These are phyloP conservation scores for Alternaria viburni DNA, from an alignment of 2,329 filamentous ascomycete genomes.

Conservation along the genomic window DNA sequence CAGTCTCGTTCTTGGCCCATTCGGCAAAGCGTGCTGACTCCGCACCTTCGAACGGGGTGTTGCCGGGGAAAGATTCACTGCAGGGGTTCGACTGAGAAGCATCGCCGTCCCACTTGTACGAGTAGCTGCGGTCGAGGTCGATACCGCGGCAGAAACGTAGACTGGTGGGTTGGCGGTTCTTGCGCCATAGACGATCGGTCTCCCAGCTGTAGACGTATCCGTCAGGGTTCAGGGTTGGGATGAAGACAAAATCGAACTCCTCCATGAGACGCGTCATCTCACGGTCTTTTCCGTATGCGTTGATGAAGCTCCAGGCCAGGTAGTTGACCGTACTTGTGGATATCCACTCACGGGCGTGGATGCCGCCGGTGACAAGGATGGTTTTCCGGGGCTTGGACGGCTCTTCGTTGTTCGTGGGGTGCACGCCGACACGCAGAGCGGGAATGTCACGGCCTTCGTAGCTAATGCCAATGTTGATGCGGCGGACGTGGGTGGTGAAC, in stretches of 20 bases:
- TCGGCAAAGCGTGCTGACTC: constrained; percentile 77
- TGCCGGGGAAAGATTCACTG: constrained; percentile 87
- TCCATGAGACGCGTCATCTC: constrained; percentile 78
- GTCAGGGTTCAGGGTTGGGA: constrained; percentile 90
- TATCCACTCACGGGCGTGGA: constrained; percentile 98
- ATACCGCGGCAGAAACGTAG: constrained; percentile 84
- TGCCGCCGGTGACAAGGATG: constrained; percentile 80
- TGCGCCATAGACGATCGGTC: constrained; percentile 90
- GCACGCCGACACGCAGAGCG: constrained; percentile 76
- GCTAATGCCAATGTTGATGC: constrained; percentile 79
- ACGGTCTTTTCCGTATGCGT: constrained; percentile 75
- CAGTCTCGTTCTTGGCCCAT: constrained; percentile 83
- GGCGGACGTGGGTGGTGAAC: constrained; percentile 80
- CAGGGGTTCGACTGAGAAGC: constrained; percentile 75
- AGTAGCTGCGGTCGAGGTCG: constrained; percentile 87
- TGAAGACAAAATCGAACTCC: constrained; percentile 84
- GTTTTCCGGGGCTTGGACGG: constrained; percentile 68
- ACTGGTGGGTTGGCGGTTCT: constrained; percentile 84
- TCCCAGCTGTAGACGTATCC: constrained; percentile 96
- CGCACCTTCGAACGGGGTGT: constrained; percentile 79
- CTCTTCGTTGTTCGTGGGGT: constrained; percentile 58
- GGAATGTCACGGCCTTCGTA: constrained; percentile 88
- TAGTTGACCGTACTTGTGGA: constrained; percentile 90
- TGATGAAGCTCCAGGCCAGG: constrained; percentile 86
- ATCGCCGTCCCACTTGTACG: constrained; percentile 80